Conservation (phyloP, 108 stramenopile genomes). For the Nitzschia putrida region DNA sequence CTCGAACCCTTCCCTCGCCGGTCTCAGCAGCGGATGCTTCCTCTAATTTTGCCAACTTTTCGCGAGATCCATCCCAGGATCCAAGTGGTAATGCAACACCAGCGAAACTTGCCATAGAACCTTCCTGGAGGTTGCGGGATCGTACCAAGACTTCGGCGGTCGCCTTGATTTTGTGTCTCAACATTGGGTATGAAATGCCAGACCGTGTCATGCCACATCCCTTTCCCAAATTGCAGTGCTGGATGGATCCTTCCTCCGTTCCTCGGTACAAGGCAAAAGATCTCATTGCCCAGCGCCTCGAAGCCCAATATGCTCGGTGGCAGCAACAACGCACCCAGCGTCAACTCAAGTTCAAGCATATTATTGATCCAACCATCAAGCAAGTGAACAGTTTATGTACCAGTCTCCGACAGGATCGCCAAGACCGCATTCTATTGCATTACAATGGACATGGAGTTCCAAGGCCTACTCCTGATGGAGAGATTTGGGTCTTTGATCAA, state of each 20-base stretch:
- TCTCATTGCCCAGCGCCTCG: conserved; percentile 83
- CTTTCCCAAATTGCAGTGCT: conserved; percentile 91
- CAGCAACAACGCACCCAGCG: conserved; percentile 61
- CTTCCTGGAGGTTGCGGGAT: conserved; percentile 91
- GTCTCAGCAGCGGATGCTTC: neutral
- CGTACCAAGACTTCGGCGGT: conserved; percentile 93
- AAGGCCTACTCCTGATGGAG: conserved; percentile 92
- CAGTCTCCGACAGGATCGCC: conserved; percentile 70
- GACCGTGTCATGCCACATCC: conserved; percentile 89
- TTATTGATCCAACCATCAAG: conserved; percentile 96
- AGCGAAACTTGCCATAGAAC: conserved; percentile 17
- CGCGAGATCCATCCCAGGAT: neutral
- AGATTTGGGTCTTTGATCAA: conserved; percentile 95
- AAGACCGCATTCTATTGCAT: conserved; percentile 92
- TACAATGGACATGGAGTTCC: conserved; percentile 99
- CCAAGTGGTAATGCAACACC: neutral
- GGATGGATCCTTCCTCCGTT: conserved; percentile 89
- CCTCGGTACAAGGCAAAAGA: conserved; percentile 84
- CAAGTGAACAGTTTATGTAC: conserved; percentile 81
- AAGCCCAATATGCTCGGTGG: conserved; percentile 91
- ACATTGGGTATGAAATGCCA: conserved; percentile 96
- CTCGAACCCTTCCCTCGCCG: neutral
- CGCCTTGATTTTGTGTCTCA: conserved; percentile 88
- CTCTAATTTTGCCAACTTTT: neutral
- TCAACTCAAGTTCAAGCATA: conserved; percentile 66